Base-by-base conservation (phyloP, 2,329 filamentous ascomycete species). In the Cercospora sp. region DNA sequence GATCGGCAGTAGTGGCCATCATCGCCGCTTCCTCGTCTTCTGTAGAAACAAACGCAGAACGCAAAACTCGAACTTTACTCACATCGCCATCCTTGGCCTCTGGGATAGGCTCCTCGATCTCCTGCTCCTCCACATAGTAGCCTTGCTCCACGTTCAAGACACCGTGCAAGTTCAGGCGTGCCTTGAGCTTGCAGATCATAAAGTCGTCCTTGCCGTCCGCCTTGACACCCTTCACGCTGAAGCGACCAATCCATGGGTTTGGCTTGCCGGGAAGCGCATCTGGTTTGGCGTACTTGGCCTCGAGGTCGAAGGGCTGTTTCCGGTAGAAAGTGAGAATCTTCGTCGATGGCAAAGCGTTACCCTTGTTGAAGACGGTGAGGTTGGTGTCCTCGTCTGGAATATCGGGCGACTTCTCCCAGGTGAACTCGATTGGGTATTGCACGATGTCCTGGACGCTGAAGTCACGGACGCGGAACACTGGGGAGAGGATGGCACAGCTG, bases 111-210 rank as follows among this genome's bases (percentile, higher is more conserved):
- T 97, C 94, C 84, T 99, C 95, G 66, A 98, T 90, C 83, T 99
- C 95, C 78, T 96, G 89, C 79, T 99, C 95, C 84, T 99, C 95
- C 64, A 99, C 95, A 77, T 93, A 98, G 86, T 99, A 99, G 69
- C 94, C 95, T 71, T 90, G 94, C 85, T 99, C 95, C 42, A 99
- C 91, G 79, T 98, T 98, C 73, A 99, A 86, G 68, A 99, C 88
- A 80, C 95, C 95, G 84, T 98, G 94, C 72, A 98, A 88, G 83
- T 99, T 99, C 66, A 99, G 88, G 72, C 95, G 90, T 59, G 95
- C 94, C 88, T 98, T 98, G 70, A 99, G 90, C 86, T 99, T 99
- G 90, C 95, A 99, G 77, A 98, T 96, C 94, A 99, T 98, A 81
- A 98, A 99, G 80, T 98, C 95, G 69, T 96, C 92, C 79, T 95